phyloP scores from a whole-genome alignment of 1,284 basidiomycete species.

The Leccinum pachyderme region DNA sequence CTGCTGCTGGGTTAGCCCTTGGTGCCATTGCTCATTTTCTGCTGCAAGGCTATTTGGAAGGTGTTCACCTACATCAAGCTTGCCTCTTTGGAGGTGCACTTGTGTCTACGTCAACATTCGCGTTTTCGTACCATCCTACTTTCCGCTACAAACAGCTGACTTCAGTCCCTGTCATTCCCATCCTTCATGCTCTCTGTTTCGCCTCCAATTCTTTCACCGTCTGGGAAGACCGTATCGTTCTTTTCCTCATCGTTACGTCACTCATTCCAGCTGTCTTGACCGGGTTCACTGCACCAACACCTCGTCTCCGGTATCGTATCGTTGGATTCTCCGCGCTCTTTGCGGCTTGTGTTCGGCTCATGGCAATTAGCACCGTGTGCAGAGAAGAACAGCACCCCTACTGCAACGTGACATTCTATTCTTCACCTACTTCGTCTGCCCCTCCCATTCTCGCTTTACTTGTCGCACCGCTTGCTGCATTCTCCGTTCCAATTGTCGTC shows the following conservation, averaged over 20 bases:
- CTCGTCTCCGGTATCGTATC: conserved; percentile 73
- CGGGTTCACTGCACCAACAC: conserved; percentile 65
- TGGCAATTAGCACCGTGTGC: conserved; percentile 80
- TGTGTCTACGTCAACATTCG: conserved; percentile 19
- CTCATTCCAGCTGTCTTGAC: conserved; percentile 56
- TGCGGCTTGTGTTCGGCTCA: conserved; percentile 70
- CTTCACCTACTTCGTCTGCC: conserved; percentile 62
- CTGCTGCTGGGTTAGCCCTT: conserved; percentile 41
- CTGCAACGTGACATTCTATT: conserved; percentile 87
- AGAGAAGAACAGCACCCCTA: conserved; percentile 92
- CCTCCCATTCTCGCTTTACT: conserved; percentile 59
- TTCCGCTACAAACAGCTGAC: conserved; percentile 13
- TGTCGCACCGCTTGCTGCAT: conserved; percentile 19
- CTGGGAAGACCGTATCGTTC: conserved; percentile 88
- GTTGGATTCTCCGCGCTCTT: conserved; percentile 68
- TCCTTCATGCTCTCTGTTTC: conserved; percentile 72
- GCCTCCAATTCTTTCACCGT: conserved; percentile 93
- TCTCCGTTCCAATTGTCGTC: conserved; percentile 61
- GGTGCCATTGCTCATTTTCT: conserved; percentile 39
- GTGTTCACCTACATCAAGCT: conserved; percentile 39
- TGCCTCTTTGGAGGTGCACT: conserved; percentile 46
- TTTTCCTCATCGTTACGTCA: conserved; percentile 71
- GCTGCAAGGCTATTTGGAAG: conserved; percentile 38
- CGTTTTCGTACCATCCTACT: conserved; percentile 8
- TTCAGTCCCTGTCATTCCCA: conserved; percentile 49